phyloP scores from a whole-genome alignment of 176 grass and related monocot species.

The Bromus sterilis region DNA sequence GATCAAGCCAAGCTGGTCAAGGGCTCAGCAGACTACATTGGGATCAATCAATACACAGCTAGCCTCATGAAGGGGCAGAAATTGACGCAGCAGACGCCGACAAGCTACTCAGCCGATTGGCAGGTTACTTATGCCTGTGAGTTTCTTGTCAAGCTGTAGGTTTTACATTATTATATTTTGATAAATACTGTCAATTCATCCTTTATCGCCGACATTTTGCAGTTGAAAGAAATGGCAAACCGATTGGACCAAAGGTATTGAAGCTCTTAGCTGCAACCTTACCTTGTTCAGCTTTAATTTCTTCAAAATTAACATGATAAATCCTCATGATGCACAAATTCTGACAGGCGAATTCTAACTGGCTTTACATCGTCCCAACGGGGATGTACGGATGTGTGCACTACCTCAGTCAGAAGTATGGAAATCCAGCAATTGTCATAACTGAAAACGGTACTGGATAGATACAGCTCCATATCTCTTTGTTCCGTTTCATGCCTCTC shows the following conservation, averaged over 20 bases:
- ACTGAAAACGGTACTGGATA: conserved; percentile 69
- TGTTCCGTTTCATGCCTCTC: too few relatives aligned
- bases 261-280: neutral
- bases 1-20: conserved; percentile 70
- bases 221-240: conserved; percentile 53
- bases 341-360: conserved; percentile 62
- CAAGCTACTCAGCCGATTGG: conserved; percentile 76
- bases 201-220: conserved; percentile 7
- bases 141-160: conserved; percentile 2
- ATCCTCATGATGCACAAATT: neutral
- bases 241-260: conserved; percentile 68
- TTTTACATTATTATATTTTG: neutral
- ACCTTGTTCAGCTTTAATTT: neutral
- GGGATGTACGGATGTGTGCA: conserved; percentile 83
- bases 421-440: conserved; percentile 53
- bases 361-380: conserved; percentile 78
- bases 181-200: neutral
- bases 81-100: conserved; percentile 27
- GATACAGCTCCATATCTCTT: neutral
- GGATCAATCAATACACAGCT: conserved; percentile 85
- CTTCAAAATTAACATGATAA: neutral
- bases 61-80: conserved; percentile 58
- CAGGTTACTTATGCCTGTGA: conserved; percentile 42
- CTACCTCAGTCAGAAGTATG: conserved; percentile 76
- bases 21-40: conserved; percentile 80